Evolutionary conservation across 148 eudicot species (phyloP).

Genomic region (Nepenthes gracilis): DNA sequence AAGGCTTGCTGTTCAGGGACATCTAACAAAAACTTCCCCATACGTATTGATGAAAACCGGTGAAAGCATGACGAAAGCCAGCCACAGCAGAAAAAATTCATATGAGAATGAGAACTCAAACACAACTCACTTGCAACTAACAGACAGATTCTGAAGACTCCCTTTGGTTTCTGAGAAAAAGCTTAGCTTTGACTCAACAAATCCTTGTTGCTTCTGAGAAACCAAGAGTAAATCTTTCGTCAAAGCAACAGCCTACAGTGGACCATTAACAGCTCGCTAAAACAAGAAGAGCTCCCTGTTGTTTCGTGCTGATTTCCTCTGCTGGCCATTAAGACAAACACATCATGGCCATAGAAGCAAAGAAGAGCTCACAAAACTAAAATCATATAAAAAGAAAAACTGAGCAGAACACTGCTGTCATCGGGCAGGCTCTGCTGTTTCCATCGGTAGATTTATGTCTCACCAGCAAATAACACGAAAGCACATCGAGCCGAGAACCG

Average conservation of each 20-base stretch:
- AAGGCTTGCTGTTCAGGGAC: conserved; percentile 38
- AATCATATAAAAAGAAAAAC: conserved; percentile 1
- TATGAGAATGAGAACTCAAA: conserved; percentile 11
- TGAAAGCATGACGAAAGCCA: conserved; percentile 20
- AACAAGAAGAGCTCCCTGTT: background rate
- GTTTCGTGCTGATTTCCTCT: conserved; percentile 7
- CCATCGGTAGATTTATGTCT: conserved; percentile 17
- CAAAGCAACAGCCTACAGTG: no score
- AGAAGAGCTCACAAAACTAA: conserved; percentile 12
- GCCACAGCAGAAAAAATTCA: conserved; percentile 24
- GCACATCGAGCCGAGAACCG: conserved; percentile 15
- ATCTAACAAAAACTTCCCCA: conserved; percentile 12
- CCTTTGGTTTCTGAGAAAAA: conserved; percentile 5
- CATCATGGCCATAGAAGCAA: conserved; percentile 9
- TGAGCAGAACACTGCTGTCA: conserved; percentile 20
- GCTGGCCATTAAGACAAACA: conserved; percentile 17
- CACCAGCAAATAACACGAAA: conserved; percentile 10
- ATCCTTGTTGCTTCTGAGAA: background rate
- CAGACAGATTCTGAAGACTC: background rate
- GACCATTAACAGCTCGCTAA: conserved; percentile 1
- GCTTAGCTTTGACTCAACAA: conserved; percentile 5
- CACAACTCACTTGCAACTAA: conserved; percentile 9
- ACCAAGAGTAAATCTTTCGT: no score
- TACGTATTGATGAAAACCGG: conserved; percentile 21
- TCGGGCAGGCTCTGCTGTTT: conserved; percentile 22